phyloP scores from a whole-genome alignment of 2,329 filamentous ascomycete species.

The Aspergillus sp. region DNA sequence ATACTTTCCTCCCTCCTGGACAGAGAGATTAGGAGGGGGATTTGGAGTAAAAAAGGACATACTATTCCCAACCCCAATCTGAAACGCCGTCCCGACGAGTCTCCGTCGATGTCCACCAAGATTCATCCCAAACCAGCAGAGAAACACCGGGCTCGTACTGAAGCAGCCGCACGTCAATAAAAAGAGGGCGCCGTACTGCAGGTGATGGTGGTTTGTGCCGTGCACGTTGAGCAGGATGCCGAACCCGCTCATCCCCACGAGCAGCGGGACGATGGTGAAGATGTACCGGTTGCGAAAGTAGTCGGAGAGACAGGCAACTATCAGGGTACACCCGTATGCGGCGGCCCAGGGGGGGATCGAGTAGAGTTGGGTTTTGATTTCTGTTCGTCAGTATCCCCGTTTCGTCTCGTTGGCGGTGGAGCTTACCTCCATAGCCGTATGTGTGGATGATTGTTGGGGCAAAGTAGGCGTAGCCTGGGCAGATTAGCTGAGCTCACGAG shows the following conservation, averaged over 20 bases:
- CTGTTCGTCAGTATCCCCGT: slow-evolving; percentile 19
- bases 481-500: slow-evolving; percentile 12
- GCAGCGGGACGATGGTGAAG: slow-evolving; percentile 72
- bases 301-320: slow-evolving; percentile 74
- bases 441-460: slow-evolving; percentile 71
- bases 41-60: neutral
- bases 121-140: slow-evolving; percentile 85
- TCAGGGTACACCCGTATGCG: slow-evolving; percentile 78
- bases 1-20: neutral
- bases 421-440: slow-evolving; percentile 61
- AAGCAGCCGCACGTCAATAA: slow-evolving; percentile 79
- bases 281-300: slow-evolving; percentile 72
- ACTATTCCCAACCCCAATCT: slow-evolving; percentile 68
- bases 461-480: slow-evolving; percentile 71
- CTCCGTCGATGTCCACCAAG: slow-evolving; percentile 72
- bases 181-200: slow-evolving; percentile 81
- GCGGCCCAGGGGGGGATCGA: slow-evolving; percentile 65
- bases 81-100: slow-evolving; percentile 73
- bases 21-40: neutral
- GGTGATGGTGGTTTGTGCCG: slow-evolving; percentile 57
- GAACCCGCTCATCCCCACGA: slow-evolving; percentile 73
- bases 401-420: too few species aligned
- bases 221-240: slow-evolving; percentile 73
- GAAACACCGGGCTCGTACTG: slow-evolving; percentile 81
- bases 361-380: slow-evolving; percentile 56